A percentile compares a stretch with the other conserved stretches of the same genome.
phyloP scores from a whole-genome alignment of 106 monocot genomes.

The Dendrobium catenatum region DNA sequence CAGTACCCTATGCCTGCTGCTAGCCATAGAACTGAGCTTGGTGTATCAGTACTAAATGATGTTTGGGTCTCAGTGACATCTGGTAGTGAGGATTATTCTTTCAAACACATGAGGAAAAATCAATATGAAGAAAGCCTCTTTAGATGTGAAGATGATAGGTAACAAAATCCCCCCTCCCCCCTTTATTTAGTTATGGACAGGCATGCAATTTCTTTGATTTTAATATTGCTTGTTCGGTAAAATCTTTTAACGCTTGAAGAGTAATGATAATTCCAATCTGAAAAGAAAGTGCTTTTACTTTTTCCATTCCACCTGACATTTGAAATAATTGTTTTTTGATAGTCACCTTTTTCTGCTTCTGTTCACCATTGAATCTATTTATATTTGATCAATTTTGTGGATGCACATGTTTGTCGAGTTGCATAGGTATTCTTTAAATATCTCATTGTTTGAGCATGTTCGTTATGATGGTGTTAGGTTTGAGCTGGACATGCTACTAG shows the following conservation, averaged over 20 bases:
- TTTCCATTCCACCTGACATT: background rate
- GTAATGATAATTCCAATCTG: background rate
- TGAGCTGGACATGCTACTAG: constrained; percentile 85
- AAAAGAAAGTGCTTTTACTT: background rate
- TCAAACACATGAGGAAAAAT: constrained; percentile 61
- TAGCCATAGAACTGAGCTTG: constrained; percentile 50
- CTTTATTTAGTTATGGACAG: background rate
- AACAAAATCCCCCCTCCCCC: background rate
- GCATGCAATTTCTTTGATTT: background rate
- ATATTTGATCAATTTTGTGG: background rate
- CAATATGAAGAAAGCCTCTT: constrained; percentile 64
- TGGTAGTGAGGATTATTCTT: constrained; percentile 62
- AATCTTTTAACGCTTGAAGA: background rate
- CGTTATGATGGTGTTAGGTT: constrained; percentile 37
- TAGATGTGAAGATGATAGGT: constrained; percentile 69
- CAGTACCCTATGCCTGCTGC: constrained; percentile 46
- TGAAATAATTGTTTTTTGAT: background rate
- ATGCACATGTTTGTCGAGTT: background rate
- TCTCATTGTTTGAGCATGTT: background rate
- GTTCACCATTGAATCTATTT: background rate
- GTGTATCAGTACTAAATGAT: constrained; percentile 44
- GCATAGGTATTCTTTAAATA: background rate
- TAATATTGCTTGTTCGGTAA: background rate
- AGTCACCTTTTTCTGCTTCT: background rate
- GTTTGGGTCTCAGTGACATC: constrained; percentile 56